phyloP scores from a whole-genome alignment of 2,329 filamentous ascomycete genomes.

The Cytospora mali region DNA sequence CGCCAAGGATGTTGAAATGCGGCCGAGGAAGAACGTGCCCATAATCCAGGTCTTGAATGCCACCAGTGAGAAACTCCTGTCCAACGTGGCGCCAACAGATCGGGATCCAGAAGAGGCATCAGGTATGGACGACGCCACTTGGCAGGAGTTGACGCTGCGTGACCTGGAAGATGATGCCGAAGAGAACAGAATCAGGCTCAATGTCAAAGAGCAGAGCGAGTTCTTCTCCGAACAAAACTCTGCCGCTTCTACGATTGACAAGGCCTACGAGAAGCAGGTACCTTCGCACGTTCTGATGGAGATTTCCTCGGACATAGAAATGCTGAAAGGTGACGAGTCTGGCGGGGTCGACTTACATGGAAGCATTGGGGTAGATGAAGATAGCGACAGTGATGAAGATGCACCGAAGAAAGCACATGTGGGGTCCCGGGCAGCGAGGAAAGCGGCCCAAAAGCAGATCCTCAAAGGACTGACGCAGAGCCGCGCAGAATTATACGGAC shows the following conservation, averaged over 20 bases:
- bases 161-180: slow-evolving; percentile 77
- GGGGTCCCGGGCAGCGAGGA: slow-evolving; percentile 69
- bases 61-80: slow-evolving; percentile 91
- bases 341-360: slow-evolving; percentile 62
- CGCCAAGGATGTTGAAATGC: slow-evolving; percentile 86
- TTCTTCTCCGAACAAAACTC: slow-evolving; percentile 71
- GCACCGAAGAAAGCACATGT: slow-evolving; percentile 54
- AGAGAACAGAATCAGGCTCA: slow-evolving; percentile 79
- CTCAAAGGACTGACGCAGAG: slow-evolving; percentile 65
- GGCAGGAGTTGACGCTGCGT: slow-evolving; percentile 72
- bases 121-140: slow-evolving; percentile 72
- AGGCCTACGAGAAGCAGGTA: slow-evolving; percentile 68
- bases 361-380: slow-evolving; percentile 69
- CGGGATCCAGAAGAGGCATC: slow-evolving; percentile 65
- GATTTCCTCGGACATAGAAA: slow-evolving; percentile 64
- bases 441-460: slow-evolving; percentile 66
- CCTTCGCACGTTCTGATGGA: slow-evolving; percentile 68
- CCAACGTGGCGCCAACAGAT: slow-evolving; percentile 80
- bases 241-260: slow-evolving; percentile 46
- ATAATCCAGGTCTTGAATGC: slow-evolving; percentile 89
- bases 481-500: slow-evolving; percentile 59
- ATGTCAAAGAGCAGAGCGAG: slow-evolving; percentile 82
- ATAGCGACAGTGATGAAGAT: slow-evolving; percentile 69
- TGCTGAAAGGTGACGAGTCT: slow-evolving; percentile 49
- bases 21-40: slow-evolving; percentile 77